Percentiles rank a stretch among this genome's conserved stretches.
These are phyloP conservation scores for Blastobotrys indianensis DNA, from an alignment of 1,139 yeast species.

Conservation along the genomic window DNA sequence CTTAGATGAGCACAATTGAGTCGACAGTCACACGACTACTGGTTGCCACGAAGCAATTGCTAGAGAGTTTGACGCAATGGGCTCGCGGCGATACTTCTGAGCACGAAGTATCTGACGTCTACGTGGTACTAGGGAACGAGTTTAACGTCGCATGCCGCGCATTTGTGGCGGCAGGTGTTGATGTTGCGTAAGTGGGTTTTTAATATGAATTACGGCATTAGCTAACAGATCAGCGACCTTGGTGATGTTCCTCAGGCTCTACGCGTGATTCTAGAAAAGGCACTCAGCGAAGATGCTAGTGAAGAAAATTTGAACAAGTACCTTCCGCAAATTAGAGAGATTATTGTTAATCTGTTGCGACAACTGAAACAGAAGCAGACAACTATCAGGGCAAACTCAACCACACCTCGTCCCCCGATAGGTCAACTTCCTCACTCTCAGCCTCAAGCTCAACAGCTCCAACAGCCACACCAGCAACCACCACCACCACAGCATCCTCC, in stretches of 20 bases:
- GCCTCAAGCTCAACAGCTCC: slow-evolving; percentile 15
- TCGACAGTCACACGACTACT: slow-evolving; percentile 76
- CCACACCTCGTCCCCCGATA: not conserved
- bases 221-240: slow-evolving; percentile 40
- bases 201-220: too few relatives aligned
- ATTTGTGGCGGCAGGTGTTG: slow-evolving; percentile 61
- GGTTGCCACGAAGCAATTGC: slow-evolving; percentile 81
- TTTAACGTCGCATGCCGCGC: slow-evolving; percentile 81
- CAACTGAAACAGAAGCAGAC: slow-evolving; percentile 74
- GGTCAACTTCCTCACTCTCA: slow-evolving; percentile 13
- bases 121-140: slow-evolving; percentile 89
- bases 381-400: slow-evolving; percentile 14
- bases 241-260: slow-evolving; percentile 74
- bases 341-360: slow-evolving; percentile 74
- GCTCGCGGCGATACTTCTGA: slow-evolving; percentile 75
- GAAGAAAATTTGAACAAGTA: slow-evolving; percentile 76
- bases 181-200: slow-evolving; percentile 36
- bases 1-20: slow-evolving; percentile 59
- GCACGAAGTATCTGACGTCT: slow-evolving; percentile 81
- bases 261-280: slow-evolving; percentile 75
- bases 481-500: not conserved
- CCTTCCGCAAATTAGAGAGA: slow-evolving; percentile 79
- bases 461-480: slow-evolving; percentile 8
- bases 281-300: slow-evolving; percentile 79
- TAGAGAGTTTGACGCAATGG: slow-evolving; percentile 88